Percentiles rank a stretch among this genome's conserved stretches.
Conservation (phyloP, 2,329 filamentous ascomycete genomes). For the Ceratocystis cacaofunesta region DNA sequence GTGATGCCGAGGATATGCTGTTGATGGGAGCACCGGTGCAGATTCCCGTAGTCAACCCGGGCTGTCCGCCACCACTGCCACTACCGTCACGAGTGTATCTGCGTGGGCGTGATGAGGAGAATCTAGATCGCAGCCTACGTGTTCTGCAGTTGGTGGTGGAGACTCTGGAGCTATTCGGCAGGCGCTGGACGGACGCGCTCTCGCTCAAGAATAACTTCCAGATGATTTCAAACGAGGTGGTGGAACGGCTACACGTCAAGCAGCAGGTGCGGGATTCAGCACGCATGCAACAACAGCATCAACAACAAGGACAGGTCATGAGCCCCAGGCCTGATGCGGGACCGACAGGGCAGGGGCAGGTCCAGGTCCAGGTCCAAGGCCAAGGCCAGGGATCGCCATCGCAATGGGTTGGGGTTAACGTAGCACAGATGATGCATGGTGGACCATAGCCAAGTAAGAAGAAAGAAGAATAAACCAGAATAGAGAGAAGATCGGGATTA, state of each 20-base stretch:
- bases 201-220: conserved; percentile 41
- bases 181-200: conserved; percentile 43
- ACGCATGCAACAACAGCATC: conserved; percentile 21
- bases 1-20: conserved; percentile 41
- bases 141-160: conserved; percentile 40
- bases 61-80: conserved; percentile 37
- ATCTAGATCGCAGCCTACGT: conserved; percentile 39
- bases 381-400: conserved; percentile 16
- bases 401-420: conserved; percentile 33
- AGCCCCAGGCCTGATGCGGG: neutral
- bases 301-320: conserved; percentile 20
- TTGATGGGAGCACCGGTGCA: conserved; percentile 33
- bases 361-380: conserved; percentile 5
- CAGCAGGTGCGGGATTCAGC: conserved; percentile 23
- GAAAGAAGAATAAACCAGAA: neutral
- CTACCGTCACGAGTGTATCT: conserved; percentile 32
- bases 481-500: neutral
- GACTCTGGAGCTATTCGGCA: conserved; percentile 41
- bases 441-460: conserved; percentile 17
- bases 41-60: conserved; percentile 30
- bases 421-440: conserved; percentile 30
- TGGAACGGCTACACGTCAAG: conserved; percentile 30
- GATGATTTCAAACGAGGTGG: conserved; percentile 31
- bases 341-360: conserved; percentile 7
- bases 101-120: conserved; percentile 29